Base-by-base conservation (phyloP, 805 yeast species). In the Isabelozyma rhagii region DNA sequence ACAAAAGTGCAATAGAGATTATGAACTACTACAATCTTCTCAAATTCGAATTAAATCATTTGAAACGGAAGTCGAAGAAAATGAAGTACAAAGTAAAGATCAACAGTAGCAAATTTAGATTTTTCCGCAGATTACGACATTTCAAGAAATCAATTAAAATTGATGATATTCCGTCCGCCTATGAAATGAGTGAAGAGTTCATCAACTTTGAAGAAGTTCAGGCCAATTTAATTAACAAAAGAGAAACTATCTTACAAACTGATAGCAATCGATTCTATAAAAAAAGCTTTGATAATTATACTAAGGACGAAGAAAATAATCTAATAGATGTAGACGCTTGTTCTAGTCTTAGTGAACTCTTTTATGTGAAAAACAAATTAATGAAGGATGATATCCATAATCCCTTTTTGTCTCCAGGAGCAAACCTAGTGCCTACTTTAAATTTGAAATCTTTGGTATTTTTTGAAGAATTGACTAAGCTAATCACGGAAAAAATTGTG, bases 111-210 rank as follows among this genome's bases (percentile, higher is more conserved):
- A 9, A 14, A 6, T 9, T n/a, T n/a, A 46, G 9, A 36, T 43
- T 18, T 41, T 44, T 53, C 17, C 46, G 43, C 36, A 55, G 54
- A 25, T 48, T 50, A 4, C 41, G 40, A 15, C 40, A 43, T 1
- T 54, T 53, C 34, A 51, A 53, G 18, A 47, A 55, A 15, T 56
- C 77, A 29, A 49, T 72, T 3, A 55, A 63, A 11, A 77, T 79
- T 56, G 62, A 66, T 28, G 78, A 79, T 10, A 62, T 83, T 8
- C 87, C 87, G 1, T 68, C 71, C 3, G 79, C 84, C 1, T 63
- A 69, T 51, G 88, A 83, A 55, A 69, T 83, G 68, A 75, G 78
- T 51, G 70, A 69, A 7, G 60, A 60, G 15, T 76, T 69, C 49
- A 56, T 78, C 1, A 58, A 62, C 5, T 58, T 77, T 52, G 88